A percentile compares a stretch with the other conserved stretches of the same genome.
Evolutionary conservation across 179 eudicot genomes (phyloP).

Genomic region (Beta macrorhiza): DNA sequence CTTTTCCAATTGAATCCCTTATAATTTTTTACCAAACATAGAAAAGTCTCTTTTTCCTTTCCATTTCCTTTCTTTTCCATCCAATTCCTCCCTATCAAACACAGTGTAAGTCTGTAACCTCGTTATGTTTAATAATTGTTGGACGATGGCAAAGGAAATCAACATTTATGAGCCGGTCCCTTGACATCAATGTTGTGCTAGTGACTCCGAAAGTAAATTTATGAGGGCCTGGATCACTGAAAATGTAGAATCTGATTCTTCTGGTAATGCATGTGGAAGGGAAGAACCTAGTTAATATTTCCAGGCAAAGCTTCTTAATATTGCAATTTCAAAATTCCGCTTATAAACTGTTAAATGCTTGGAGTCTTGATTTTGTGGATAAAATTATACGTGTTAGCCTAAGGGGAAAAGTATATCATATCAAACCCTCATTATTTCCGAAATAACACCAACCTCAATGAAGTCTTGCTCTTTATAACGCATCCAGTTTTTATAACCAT

Average conservation of each 20-base stretch:
- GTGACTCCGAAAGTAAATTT: neutral
- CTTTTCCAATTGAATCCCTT: no score
- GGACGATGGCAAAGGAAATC: neutral
- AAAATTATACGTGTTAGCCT: neutral
- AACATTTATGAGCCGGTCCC: neutral
- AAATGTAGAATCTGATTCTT: neutral
- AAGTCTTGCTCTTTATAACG: neutral
- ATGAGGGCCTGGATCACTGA: neutral
- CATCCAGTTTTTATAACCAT: neutral
- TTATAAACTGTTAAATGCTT: neutral
- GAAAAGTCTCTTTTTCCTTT: no score
- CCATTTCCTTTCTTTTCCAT: neutral
- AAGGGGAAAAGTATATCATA: neutral
- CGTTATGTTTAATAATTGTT: neutral
- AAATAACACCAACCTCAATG: neutral
- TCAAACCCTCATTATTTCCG: neutral
- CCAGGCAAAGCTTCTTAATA: neutral
- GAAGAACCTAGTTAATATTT: neutral
- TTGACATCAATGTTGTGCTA: neutral
- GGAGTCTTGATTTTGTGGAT: neutral
- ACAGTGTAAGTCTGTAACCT: no score
- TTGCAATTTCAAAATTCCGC: neutral
- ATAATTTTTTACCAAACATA: no score
- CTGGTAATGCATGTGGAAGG: neutral
- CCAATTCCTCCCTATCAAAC: neutral